Evolutionary conservation across 805 yeast species (phyloP).

Genomic region (Wickerhamiella cacticola): DNA sequence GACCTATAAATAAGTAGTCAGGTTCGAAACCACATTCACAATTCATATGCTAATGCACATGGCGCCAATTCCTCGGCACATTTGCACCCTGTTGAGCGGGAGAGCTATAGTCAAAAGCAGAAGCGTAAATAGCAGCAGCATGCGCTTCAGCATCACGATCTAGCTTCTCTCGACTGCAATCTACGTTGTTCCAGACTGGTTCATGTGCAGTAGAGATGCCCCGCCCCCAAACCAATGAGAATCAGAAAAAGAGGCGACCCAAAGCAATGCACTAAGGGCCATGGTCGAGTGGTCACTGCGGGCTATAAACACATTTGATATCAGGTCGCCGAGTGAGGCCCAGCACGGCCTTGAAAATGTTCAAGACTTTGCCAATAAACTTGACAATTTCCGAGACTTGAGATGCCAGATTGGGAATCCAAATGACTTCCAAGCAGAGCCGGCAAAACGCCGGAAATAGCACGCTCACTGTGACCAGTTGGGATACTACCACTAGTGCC

Average conservation of each 20-base stretch:
- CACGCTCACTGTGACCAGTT: background rate
- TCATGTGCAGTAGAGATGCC: slow-evolving; percentile 45
- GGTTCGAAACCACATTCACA: slow-evolving; percentile 27
- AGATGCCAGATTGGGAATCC: slow-evolving; percentile 59
- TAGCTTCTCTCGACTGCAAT: slow-evolving; percentile 32
- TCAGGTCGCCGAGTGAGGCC: slow-evolving; percentile 83
- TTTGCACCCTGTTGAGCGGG: slow-evolving; percentile 34
- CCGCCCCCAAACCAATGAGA: slow-evolving; percentile 70
- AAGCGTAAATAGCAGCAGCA: slow-evolving; percentile 33
- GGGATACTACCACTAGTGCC: background rate
- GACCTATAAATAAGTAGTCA: slow-evolving; percentile 3
- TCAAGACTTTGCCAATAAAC: slow-evolving; percentile 45
- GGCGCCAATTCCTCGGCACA: slow-evolving; percentile 33
- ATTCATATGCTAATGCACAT: slow-evolving; percentile 35
- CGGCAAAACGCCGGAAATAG: slow-evolving; percentile 35
- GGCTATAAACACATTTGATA: slow-evolving; percentile 72
- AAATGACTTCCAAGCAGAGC: slow-evolving; percentile 50
- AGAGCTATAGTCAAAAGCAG: slow-evolving; percentile 32
- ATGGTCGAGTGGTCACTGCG: slow-evolving; percentile 70
- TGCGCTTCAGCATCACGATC: slow-evolving; percentile 31
- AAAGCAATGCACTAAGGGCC: slow-evolving; percentile 92
- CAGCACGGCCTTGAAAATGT: slow-evolving; percentile 62
- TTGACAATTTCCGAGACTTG: slow-evolving; percentile 57
- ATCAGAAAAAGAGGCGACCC: slow-evolving; percentile 81
- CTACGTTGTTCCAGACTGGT: slow-evolving; percentile 19